Percentiles rank a stretch among this genome's conserved stretches.
Conservation (phyloP, 768 basidiomycete species). For the Artomyces pyxidatus region DNA sequence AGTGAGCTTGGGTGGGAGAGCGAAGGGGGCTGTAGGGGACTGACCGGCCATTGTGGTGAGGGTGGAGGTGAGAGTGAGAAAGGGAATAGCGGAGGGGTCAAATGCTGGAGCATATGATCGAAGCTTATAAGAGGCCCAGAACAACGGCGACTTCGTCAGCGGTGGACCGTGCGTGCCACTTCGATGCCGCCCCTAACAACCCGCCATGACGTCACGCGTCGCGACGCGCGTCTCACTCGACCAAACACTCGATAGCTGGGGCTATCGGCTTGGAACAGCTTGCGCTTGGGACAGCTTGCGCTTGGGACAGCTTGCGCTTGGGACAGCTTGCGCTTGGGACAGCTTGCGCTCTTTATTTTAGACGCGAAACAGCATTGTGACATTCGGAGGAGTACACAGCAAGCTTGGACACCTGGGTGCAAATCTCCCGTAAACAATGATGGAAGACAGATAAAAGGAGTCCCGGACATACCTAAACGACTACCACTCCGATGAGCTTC, state of each 20-base stretch:
- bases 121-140: background rate
- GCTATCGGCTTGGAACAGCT: no score
- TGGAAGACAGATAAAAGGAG: no score
- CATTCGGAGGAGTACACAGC: no score
- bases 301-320: no score
- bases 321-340: no score
- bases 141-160: background rate
- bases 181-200: constrained; percentile 22
- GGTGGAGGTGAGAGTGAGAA: background rate
- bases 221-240: constrained; percentile 13
- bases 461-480: background rate
- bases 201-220: constrained; percentile 28
- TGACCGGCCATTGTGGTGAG: background rate
- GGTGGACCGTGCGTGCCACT: constrained; percentile 6
- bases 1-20: background rate
- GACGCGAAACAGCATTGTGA: no score
- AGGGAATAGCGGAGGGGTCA: background rate
- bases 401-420: no score
- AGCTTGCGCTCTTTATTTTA: no score
- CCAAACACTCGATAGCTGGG: no score
- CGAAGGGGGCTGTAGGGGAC: background rate
- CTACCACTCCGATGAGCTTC: background rate
- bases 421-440: no score
- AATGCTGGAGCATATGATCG: background rate
- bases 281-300: no score